Base-by-base conservation (phyloP, 257 asterid species). In the Scutellaria minor region DNA sequence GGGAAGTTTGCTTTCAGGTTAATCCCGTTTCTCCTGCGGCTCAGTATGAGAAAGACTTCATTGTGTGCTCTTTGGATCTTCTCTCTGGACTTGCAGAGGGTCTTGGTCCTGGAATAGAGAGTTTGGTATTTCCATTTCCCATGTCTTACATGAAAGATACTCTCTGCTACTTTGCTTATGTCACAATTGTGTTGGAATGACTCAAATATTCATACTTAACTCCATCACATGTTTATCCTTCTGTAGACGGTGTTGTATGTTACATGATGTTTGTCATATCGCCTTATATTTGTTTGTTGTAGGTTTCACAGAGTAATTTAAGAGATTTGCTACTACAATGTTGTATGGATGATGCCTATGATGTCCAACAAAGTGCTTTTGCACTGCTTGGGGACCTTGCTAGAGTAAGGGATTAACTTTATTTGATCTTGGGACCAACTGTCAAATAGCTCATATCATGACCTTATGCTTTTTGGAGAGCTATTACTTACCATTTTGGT, bases 321-420 rank as follows among this genome's bases (percentile, higher is more conserved):
- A 85, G 90, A 85, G 98, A 95, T 73, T 82, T 95, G 85, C 94
- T 95, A 75, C 89, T 95, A 76, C 98, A 95, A 72, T 92, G 99
- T 63, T 95, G 99, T 83, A 79, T 83, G 90, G 99, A 95, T 81
- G 98, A 92, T 67, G 92, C 96, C 64, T 82, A 81, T 81, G 99
- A 95, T 71, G 85, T 95, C 75, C 88, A 96, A 54, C 99, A 95
- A 81, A 95, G 99, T 85, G 97, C 97, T 56, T 95, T 95, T 85
- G 99, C 99, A 5, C 87, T 95, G 86, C 92, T 95, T 70, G 99
- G 99, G 9, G 99, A 95, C 75, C 94, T 95, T 81, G 92, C 99
- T 68, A 89, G 96, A 76, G 99, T 95, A 79, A 77, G 95, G 78
- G 66, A 54, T 40, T 77, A 61, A 57, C 37, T 44, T 51, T 15